phyloP scores from a whole-genome alignment of 192 early-diverging fungal species.

The Coemansia sp. region DNA sequence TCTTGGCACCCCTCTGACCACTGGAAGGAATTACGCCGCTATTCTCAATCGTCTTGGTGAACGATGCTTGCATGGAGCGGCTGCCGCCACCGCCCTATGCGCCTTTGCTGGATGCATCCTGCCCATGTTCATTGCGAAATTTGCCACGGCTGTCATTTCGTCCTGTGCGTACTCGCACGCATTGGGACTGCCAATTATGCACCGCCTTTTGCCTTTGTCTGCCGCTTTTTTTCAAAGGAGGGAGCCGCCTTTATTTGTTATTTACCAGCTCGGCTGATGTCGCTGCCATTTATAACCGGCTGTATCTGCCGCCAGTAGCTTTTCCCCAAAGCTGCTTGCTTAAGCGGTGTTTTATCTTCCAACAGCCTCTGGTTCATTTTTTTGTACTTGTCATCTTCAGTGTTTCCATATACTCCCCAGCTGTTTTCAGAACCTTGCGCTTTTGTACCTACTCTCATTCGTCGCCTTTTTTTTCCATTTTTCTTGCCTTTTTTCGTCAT shows the following conservation, averaged over 20 bases:
- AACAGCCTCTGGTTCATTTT: neutral
- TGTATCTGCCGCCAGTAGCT: neutral
- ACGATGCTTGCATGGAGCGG: neutral
- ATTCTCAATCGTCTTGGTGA: conserved; percentile 11
- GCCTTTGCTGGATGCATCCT: conserved; percentile 5
- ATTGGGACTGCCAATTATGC: neutral
- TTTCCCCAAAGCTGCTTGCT: neutral
- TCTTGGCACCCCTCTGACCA: neutral
- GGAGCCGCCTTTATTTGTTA: neutral
- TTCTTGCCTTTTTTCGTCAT: conserved; percentile 8
- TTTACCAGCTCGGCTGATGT: conserved; percentile 4
- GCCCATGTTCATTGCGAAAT: neutral
- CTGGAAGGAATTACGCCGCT: conserved; percentile 12
- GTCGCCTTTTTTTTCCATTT: neutral
- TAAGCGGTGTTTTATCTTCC: neutral
- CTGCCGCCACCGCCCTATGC: conserved; percentile 1
- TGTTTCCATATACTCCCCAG: neutral
- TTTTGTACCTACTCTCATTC: neutral
- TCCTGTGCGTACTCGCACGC: conserved; percentile 3
- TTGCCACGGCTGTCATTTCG: conserved; percentile 6
- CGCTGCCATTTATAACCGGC: conserved; percentile 2
- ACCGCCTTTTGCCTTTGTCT: neutral
- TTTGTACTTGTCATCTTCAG: neutral
- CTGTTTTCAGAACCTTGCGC: neutral
- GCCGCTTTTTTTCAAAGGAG: neutral